Conservation (phyloP, 257 asterid species). For the Capsicum pubescens region DNA sequence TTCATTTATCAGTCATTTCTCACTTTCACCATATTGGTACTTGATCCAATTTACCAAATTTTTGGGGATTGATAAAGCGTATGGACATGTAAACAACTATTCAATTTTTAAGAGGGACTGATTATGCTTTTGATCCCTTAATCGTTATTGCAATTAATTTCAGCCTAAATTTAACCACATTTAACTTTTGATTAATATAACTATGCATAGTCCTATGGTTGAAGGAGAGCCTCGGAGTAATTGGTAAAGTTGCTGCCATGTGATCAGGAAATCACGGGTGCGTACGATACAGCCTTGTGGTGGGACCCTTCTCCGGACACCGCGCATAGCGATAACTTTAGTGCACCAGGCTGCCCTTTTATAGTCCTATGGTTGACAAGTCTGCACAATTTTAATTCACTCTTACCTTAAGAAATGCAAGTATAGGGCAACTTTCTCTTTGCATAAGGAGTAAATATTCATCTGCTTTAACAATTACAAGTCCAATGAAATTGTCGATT, state of each 20-base stretch:
- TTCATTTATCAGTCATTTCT: neutral
- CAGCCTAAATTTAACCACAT: neutral
- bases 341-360: no score
- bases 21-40: neutral
- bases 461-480: neutral
- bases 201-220: neutral
- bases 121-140: no score
- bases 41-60: neutral
- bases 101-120: neutral
- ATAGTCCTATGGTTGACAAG: neutral
- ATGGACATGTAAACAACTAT: neutral
- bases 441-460: neutral
- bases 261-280: no score
- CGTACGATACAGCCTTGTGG: no score
- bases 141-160: no score
- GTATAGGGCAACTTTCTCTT: neutral
- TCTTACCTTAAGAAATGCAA: neutral
- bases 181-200: neutral
- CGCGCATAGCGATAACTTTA: no score
- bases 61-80: neutral
- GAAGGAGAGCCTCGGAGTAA: neutral
- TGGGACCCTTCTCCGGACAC: no score
- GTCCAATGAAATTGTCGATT: neutral
- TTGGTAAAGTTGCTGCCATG: no score
- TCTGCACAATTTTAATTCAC: neutral